A percentile compares a stretch with the other conserved stretches of the same genome.
Conservation (phyloP, 2,329 filamentous ascomycete species). For the Exserohilum turcica region DNA sequence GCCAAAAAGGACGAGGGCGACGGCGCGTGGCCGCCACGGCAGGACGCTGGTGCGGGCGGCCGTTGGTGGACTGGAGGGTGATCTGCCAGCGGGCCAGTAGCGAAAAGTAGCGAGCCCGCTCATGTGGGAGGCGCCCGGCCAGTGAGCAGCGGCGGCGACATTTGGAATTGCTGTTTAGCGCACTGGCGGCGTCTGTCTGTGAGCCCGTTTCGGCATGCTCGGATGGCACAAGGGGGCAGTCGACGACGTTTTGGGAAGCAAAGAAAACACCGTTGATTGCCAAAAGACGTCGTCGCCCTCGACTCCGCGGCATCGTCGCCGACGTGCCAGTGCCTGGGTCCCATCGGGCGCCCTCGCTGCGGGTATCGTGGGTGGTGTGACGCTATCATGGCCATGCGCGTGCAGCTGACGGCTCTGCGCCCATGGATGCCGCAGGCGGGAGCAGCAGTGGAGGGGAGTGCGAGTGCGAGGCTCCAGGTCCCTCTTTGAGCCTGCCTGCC, state of each 20-base stretch:
- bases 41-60: slow-evolving; percentile 9
- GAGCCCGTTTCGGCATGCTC: slow-evolving; percentile 17
- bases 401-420: too few relatives aligned
- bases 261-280: slow-evolving; percentile 9
- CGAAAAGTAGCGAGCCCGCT: slow-evolving; percentile 22
- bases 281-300: slow-evolving; percentile 6
- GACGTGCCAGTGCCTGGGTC: slow-evolving; percentile 1
- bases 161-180: slow-evolving; percentile 26
- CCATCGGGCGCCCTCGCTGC: slow-evolving; percentile 8
- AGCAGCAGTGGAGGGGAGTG: background rate
- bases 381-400: slow-evolving; percentile 16
- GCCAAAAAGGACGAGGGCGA: background rate
- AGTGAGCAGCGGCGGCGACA: slow-evolving; percentile 19
- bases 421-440: too few relatives aligned
- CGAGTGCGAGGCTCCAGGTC: background rate
- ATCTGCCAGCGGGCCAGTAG: slow-evolving; percentile 29
- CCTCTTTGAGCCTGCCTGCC: background rate
- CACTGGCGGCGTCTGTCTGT: slow-evolving; percentile 2
- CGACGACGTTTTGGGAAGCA: slow-evolving; percentile 27
- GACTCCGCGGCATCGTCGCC: slow-evolving; percentile 5
- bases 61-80: slow-evolving; percentile 21
- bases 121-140: slow-evolving; percentile 18
- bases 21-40: background rate
- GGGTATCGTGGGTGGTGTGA: slow-evolving; percentile 15
- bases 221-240: background rate